Evolutionary conservation across 257 asterid species (phyloP).

Genomic region (Plantago major): DNA sequence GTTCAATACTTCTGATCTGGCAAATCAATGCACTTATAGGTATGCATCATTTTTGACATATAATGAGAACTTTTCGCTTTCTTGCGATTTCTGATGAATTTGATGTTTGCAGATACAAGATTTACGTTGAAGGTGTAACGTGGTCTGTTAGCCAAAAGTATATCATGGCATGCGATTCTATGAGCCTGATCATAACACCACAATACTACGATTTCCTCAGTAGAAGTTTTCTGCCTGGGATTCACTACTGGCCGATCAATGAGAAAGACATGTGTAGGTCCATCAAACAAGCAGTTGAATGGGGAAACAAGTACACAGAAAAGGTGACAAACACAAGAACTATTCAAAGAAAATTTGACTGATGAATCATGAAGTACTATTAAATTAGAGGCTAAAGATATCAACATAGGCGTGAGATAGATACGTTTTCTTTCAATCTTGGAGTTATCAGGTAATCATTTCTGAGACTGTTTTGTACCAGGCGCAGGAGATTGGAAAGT

Average conservation of each 20-base stretch:
- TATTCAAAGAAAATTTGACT: too few relatives aligned
- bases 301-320: conserved; percentile 3
- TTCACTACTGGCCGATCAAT: background rate
- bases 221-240: background rate
- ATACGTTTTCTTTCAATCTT: too few relatives aligned
- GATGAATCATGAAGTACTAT: background rate
- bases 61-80: too few relatives aligned
- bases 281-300: conserved; percentile 1
- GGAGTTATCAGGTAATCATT: too few relatives aligned
- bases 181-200: background rate
- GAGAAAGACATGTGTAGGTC: background rate
- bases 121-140: background rate
- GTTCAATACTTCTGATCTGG: conserved; percentile 50
- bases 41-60: conserved; percentile 9
- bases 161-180: background rate
- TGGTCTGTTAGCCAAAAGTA: conserved; percentile 1
- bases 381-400: background rate
- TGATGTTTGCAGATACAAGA: background rate
- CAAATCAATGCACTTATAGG: conserved; percentile 74
- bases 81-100: too few relatives aligned
- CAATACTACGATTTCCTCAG: background rate
- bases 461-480: conserved; percentile 3
- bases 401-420: too few relatives aligned
- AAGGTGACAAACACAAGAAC: background rate
- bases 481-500: conserved; percentile 72